Evolutionary conservation across 441 rosid species (phyloP), one percentile per base, ranked within the genome.

Genomic region (Sinapis alba): DNA sequence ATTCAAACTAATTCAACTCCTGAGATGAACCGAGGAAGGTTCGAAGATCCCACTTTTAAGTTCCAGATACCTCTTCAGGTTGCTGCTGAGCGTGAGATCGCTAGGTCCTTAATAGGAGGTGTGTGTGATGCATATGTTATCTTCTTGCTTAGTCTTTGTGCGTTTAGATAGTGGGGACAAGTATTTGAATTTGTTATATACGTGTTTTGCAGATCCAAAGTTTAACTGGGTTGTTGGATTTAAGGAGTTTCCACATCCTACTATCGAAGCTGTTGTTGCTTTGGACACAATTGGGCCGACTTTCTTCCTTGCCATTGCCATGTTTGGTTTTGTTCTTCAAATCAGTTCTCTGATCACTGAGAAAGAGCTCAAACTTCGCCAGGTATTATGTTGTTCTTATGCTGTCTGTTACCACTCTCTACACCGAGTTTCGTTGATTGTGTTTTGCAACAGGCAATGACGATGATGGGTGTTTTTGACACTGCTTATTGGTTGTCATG

Each of bases 281-380:
- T 41, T 93, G 58, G 83, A 69, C 56, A 9, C 66, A 1, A 70
- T 81, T 5, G 96, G 91, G 32, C 91, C 97, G 3, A 68, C 86
- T 19, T 89, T 93, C 71, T 89, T 93, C 84, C 95, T 93, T 43
- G 97, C 97, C 7, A 83, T 87, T 74, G 87, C 92, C 26, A 89
- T 89, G 98, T 93, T 93, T 69, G 84, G 90, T 70, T 90, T 93
- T 60, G 97, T 89, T 50, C 78, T 93, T 70, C 95, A 93, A 80
- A 86, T 90, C 9, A 85, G 92, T 80, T 80, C 88, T 51, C 78
- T 93, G 82, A 83, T 89, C 21, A 59, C 84, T 12, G 97, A 90
- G 87, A 93, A 88, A 74, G 98, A 93, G 86, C 92, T 93, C 71
- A 90, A 87, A 82, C 98, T 93, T 79, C 95, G 98, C 3, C 95